These are phyloP conservation scores for Metschnikowia reukaufii DNA, from an alignment of 805 yeast species.

Conservation along the genomic window DNA sequence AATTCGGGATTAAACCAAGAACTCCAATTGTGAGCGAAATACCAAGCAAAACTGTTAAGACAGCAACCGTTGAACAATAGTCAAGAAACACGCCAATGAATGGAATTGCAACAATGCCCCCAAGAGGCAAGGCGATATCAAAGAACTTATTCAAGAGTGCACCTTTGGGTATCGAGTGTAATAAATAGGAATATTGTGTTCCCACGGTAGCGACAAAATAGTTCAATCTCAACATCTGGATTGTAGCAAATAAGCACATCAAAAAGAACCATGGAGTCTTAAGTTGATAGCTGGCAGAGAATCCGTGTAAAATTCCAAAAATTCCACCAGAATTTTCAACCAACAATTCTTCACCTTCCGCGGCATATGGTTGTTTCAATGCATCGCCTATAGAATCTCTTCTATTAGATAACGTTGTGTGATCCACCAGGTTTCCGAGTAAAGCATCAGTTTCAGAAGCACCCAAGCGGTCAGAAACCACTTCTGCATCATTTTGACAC, in stretches of 20 bases:
- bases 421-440: conserved; percentile 15
- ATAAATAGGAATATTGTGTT: conserved; percentile 51
- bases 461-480: conserved; percentile 1
- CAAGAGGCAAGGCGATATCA: conserved; percentile 55
- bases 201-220: conserved; percentile 59
- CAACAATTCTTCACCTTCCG: conserved; percentile 45
- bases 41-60: conserved; percentile 38
- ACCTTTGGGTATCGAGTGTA: conserved; percentile 40
- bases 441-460: conserved; percentile 28
- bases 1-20: conserved; percentile 46
- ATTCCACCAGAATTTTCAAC: conserved; percentile 44
- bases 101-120: conserved; percentile 56
- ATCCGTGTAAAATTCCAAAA: conserved; percentile 56
- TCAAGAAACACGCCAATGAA: conserved; percentile 54
- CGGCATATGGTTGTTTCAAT: conserved; percentile 51
- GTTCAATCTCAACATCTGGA: conserved; percentile 57
- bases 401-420: conserved; percentile 22
- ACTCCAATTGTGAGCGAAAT: conserved; percentile 48
- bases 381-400: conserved; percentile 60
- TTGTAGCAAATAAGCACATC: conserved; percentile 50
- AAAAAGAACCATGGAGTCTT: conserved; percentile 52
- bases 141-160: conserved; percentile 46
- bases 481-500: conserved; percentile 25
- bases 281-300: conserved; percentile 48
- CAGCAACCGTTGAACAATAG: conserved; percentile 46